Evolutionary conservation across 2,329 filamentous ascomycete genomes (phyloP).

Genomic region (Gnomoniopsis sp.): DNA sequence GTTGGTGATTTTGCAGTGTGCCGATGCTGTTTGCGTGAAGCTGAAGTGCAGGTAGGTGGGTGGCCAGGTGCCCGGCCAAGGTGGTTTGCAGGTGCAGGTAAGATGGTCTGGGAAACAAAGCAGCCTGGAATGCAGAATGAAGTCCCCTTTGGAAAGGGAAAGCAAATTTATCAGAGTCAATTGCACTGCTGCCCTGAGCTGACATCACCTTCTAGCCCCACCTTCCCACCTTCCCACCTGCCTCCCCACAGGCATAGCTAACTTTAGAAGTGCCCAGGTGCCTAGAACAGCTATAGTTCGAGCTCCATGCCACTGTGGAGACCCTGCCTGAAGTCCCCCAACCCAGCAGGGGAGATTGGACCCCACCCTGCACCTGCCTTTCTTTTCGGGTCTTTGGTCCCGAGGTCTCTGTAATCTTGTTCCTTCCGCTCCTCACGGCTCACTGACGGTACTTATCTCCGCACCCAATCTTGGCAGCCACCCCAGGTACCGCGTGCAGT

Average conservation of each 20-base stretch:
- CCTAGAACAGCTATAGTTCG: too few species aligned
- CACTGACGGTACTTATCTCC: not conserved
- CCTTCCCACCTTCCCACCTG: too few species aligned
- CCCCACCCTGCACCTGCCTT: not conserved
- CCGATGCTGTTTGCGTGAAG: not conserved
- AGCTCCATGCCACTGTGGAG: not conserved
- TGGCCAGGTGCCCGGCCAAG: too few species aligned
- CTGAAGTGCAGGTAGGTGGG: not conserved
- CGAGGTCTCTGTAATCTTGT: not conserved
- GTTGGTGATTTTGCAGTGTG: not conserved
- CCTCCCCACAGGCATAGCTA: not conserved
- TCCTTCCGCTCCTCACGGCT: not conserved
- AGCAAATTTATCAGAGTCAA: too few species aligned
- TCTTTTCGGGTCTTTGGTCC: not conserved
- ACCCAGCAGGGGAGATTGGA: not conserved
- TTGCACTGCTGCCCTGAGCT: too few species aligned
- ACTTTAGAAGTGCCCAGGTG: too few species aligned
- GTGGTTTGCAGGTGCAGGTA: too few species aligned
- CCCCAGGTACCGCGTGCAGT: not conserved
- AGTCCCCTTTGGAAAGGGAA: too few species aligned
- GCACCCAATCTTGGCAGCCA: not conserved
- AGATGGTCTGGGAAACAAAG: too few species aligned
- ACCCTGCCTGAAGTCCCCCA: not conserved
- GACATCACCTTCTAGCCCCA: too few species aligned
- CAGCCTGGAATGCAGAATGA: too few species aligned